Conservation (phyloP, 768 basidiomycete genomes). For the Imleria badia region DNA sequence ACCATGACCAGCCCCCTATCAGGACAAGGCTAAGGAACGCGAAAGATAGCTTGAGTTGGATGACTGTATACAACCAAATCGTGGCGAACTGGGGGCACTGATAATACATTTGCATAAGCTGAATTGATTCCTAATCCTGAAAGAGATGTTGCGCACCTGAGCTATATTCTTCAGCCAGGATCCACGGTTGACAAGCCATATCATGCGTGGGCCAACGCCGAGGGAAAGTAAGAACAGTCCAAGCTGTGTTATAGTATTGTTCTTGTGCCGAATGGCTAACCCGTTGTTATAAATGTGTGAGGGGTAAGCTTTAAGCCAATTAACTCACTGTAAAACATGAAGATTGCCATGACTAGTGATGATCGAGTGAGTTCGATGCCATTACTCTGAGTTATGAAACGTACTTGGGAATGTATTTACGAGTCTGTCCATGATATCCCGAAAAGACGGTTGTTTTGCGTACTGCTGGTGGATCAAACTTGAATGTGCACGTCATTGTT, state of each 20-base stretch:
- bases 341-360: slow-evolving; percentile 63
- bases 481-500: slow-evolving; percentile 2
- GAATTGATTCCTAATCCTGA: neutral
- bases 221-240: slow-evolving; percentile 59
- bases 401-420: slow-evolving; percentile 69
- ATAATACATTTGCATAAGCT: slow-evolving; percentile 2
- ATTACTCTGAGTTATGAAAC: slow-evolving; percentile 26
- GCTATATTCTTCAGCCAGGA: slow-evolving; percentile 71
- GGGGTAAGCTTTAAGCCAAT: neutral
- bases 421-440: slow-evolving; percentile 55
- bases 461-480: slow-evolving; percentile 83
- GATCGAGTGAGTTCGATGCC: slow-evolving; percentile 2
- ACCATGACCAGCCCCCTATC: slow-evolving; percentile 62
- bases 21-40: slow-evolving; percentile 55
- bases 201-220: slow-evolving; percentile 59
- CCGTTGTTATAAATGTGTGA: slow-evolving; percentile 1
- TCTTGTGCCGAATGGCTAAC: slow-evolving; percentile 63
- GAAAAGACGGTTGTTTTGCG: slow-evolving; percentile 52
- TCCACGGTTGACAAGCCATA: slow-evolving; percentile 69
- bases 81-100: slow-evolving; percentile 79
- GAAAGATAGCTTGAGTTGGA: slow-evolving; percentile 66
- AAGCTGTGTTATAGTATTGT: slow-evolving; percentile 49
- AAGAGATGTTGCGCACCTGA: slow-evolving; percentile 48
- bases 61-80: slow-evolving; percentile 72
- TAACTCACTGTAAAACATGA: slow-evolving; percentile 45